phyloP scores from a whole-genome alignment of 2,329 filamentous ascomycete genomes.

The Fusarium citri region DNA sequence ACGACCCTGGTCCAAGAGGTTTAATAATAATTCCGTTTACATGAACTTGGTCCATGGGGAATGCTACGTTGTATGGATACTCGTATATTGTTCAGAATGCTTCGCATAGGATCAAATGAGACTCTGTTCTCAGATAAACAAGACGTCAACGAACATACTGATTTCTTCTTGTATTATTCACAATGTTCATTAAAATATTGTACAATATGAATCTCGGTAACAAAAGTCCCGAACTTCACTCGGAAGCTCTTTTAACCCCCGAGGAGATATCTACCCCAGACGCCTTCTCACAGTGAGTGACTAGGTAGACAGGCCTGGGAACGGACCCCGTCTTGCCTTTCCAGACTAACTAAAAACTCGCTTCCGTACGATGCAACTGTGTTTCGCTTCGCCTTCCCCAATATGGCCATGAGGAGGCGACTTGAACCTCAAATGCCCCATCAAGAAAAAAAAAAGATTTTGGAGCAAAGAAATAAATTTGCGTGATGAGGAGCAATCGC shows the following conservation, averaged over 20 bases:
- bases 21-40: neutral
- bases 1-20: neutral
- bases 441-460: neutral
- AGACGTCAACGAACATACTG: too few species aligned
- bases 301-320: neutral
- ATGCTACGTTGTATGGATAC: neutral
- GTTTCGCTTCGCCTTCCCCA: conserved; percentile 26
- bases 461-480: conserved; percentile 17
- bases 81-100: neutral
- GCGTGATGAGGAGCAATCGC: conserved; percentile 30
- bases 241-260: neutral
- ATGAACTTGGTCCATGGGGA: neutral
- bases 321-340: neutral
- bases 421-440: conserved; percentile 2
- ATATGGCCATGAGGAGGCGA: conserved; percentile 7
- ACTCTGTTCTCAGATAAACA: neutral
- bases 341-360: neutral
- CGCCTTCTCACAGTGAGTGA: neutral
- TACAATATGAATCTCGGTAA: neutral
- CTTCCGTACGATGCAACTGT: neutral
- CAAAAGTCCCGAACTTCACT: neutral
- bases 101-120: neutral
- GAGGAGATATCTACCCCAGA: conserved; percentile 6
- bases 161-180: neutral
- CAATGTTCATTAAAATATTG: neutral